Evolutionary conservation across 257 asterid species (phyloP), one percentile per base, ranked within the genome.

Genomic region (Ehretia macrophylla): DNA sequence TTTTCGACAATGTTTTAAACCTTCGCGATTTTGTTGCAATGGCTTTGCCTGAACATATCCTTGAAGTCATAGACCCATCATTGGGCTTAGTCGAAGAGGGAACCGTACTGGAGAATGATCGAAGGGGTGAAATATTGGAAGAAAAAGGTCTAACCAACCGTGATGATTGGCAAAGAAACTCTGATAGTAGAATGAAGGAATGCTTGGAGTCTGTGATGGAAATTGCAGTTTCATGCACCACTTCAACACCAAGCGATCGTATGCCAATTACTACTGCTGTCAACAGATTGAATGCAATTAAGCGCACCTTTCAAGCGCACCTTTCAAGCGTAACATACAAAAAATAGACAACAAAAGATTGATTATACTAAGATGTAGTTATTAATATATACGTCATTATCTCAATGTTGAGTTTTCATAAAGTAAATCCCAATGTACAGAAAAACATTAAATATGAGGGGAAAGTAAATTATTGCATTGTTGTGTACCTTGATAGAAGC

Each of bases 151-250:
- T n/a, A n/a, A n/a, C 1, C 32, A 40, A 27, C 3, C 35, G 3
- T 27, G 35, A 22, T 23, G 20, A 38, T 17, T 23, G 14, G 10
- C n/a, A 19, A 17, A 55, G 22, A 39, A 50, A 56, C 22, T 19
- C 14, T 58, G 16, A 42, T 14, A 45, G 52, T 27, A 56, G 51
- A 55, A 49, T 67, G 19, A 53, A 45, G 35, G 74, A 64, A 50
- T 67, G 71, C 55, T 27, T 67, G 14, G 17, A 58, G 35, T 63
- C 72, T 4, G 68, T 66, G 11, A 8, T 70, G 18, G 32, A 39
- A 44, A 66, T 66, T 59, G 80, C 76, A 45, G 53, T 75, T 58
- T 44, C 48, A 17, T 70, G 73, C 10, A 65, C 71, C 14, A 46
- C 14, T 51, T 39, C 62, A 11, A 52, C 16, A 18, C 73, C 80